Evolutionary conservation across 2,329 filamentous ascomycete species (phyloP).

Genomic region (Tolypocladium tropicale): DNA sequence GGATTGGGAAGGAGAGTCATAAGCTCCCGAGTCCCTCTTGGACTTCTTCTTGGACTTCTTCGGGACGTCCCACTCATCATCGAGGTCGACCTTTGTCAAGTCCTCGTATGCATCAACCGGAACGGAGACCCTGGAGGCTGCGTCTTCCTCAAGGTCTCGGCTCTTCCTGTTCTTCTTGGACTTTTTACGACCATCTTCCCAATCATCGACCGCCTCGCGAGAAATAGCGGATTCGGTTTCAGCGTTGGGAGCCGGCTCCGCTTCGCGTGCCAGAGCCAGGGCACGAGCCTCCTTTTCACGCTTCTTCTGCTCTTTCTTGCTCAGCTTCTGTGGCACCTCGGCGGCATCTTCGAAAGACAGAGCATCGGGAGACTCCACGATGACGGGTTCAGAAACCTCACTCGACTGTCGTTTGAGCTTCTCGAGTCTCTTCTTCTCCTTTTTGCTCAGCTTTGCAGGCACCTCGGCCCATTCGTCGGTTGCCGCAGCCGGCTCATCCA

Average conservation of each 20-base stretch:
- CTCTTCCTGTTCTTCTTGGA: constrained; percentile 18
- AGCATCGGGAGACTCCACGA: constrained; percentile 2
- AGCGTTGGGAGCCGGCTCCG: constrained; percentile 8
- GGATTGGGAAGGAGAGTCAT: constrained; percentile 22
- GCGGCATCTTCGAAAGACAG: constrained; percentile 12
- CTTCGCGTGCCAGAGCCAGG: constrained; percentile 15
- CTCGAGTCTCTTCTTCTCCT: constrained; percentile 37
- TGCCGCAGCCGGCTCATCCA: constrained; percentile 13
- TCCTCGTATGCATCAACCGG: constrained; percentile 19
- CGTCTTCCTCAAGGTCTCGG: constrained; percentile 17
- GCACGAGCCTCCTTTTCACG: constrained; percentile 27
- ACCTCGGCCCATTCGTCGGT: constrained; percentile 13
- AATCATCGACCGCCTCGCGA: constrained; percentile 11
- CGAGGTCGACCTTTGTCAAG: constrained; percentile 6
- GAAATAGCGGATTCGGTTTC: constrained; percentile 8
- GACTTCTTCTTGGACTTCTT: constrained; percentile 24
- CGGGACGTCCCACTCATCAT: constrained; percentile 26
- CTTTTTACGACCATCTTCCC: constrained; percentile 14
- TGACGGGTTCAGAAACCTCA: constrained; percentile 2
- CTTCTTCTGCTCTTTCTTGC: constrained; percentile 27
- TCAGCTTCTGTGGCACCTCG: constrained; percentile 14
- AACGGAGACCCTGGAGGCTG: constrained; percentile 14
- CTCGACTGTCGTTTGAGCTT: constrained; percentile 18
- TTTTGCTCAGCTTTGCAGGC: constrained; percentile 31
- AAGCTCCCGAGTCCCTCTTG: constrained; percentile 19